These are phyloP conservation scores for Prototheca cutis DNA, from an alignment of 163 green algal species.

Conservation along the genomic window DNA sequence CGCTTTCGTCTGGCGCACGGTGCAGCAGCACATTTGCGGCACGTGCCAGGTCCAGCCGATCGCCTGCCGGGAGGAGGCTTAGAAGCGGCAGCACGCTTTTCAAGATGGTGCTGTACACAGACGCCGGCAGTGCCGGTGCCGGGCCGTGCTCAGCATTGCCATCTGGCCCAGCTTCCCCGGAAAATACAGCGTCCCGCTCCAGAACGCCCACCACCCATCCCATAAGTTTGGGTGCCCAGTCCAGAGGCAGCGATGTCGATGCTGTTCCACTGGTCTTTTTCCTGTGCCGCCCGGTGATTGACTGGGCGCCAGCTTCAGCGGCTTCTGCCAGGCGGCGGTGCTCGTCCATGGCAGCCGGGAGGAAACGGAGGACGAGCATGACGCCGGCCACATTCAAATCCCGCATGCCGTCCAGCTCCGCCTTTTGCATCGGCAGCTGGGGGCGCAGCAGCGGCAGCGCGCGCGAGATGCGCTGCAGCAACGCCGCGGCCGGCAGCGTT, in stretches of 20 bases:
- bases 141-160: no score
- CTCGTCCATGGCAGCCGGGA: slow-evolving; percentile 6
- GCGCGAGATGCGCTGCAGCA: slow-evolving; percentile 15
- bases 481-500: not conserved
- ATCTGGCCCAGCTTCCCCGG: slow-evolving; percentile 6
- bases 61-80: not conserved
- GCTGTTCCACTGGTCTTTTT: no score
- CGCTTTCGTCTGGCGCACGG: not conserved
- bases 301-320: no score
- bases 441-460: slow-evolving; percentile 28
- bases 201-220: slow-evolving; percentile 20
- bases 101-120: not conserved
- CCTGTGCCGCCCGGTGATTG: no score
- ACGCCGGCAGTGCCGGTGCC: not conserved
- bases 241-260: no score
- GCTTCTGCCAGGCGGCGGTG: not conserved
- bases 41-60: not conserved
- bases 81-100: not conserved
- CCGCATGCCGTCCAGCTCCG: slow-evolving; percentile 22
- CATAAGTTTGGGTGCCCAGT: not conserved
- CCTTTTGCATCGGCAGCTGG: slow-evolving; percentile 4
- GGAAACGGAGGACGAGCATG: slow-evolving; percentile 31
- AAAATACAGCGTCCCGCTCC: slow-evolving; percentile 11
- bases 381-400: slow-evolving; percentile 32
- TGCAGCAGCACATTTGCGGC: not conserved